Conservation (phyloP, 2,329 filamentous ascomycete genomes). For the Coniochaeta sp. region DNA sequence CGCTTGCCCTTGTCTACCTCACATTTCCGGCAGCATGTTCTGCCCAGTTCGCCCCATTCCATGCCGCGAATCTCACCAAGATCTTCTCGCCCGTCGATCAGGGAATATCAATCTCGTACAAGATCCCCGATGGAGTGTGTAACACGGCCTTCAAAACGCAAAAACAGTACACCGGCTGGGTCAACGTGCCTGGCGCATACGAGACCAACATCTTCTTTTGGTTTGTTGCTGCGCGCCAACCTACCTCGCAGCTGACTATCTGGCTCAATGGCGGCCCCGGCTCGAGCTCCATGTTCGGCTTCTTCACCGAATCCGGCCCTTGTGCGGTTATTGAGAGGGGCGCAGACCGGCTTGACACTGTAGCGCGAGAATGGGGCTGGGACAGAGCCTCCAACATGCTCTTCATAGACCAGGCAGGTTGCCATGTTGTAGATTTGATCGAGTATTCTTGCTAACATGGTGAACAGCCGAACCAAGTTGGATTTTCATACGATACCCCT, state of each 20-base stretch:
- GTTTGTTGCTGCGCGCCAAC: slow-evolving; percentile 38
- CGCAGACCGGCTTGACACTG: slow-evolving; percentile 43
- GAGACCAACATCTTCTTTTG: slow-evolving; percentile 45
- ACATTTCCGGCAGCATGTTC: background rate
- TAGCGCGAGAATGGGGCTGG: slow-evolving; percentile 58
- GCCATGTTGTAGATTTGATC: background rate
- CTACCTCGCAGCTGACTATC: slow-evolving; percentile 40
- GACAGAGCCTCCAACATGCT: slow-evolving; percentile 48
- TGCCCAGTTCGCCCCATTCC: background rate
- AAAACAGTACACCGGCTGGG: slow-evolving; percentile 65
- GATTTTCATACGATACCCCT: slow-evolving; percentile 58
- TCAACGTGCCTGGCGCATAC: slow-evolving; percentile 50
- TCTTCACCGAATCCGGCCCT: slow-evolving; percentile 54
- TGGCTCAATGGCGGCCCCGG: slow-evolving; percentile 65
- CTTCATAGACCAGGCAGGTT: slow-evolving; percentile 46
- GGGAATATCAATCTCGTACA: slow-evolving; percentile 62
- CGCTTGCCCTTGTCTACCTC: background rate
- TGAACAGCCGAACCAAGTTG: slow-evolving; percentile 59
- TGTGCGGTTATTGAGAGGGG: slow-evolving; percentile 42
- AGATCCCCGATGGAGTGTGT: slow-evolving; percentile 53
- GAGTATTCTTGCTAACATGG: slow-evolving; percentile 8
- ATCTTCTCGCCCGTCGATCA: slow-evolving; percentile 55
- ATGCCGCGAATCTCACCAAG: slow-evolving; percentile 38
- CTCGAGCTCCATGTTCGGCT: slow-evolving; percentile 55
- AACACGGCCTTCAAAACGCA: slow-evolving; percentile 57